Conservation (phyloP, 2,329 filamentous ascomycete genomes). For the Teratosphaeria zuluensis region DNA sequence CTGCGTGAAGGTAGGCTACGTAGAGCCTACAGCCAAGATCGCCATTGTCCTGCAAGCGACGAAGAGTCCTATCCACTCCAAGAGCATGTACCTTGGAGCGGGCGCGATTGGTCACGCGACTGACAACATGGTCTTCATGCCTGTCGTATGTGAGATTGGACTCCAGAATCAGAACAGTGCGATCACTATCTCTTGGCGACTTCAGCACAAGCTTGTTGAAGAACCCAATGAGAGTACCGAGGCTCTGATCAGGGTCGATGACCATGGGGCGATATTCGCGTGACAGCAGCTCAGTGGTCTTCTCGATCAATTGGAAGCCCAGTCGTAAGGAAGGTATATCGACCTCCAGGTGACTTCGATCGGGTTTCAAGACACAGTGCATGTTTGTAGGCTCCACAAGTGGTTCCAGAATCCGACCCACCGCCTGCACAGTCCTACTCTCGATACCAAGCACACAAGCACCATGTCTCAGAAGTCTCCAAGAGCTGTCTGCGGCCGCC, state of each 20-base stretch:
- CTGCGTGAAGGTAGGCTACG: slow-evolving; percentile 47
- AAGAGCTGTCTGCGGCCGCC: neutral
- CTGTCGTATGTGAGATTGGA: neutral
- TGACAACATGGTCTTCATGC: slow-evolving; percentile 28
- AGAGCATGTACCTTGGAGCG: slow-evolving; percentile 49
- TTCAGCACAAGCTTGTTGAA: slow-evolving; percentile 47
- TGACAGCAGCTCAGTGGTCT: slow-evolving; percentile 8
- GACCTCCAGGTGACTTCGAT: slow-evolving; percentile 6
- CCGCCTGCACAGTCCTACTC: slow-evolving; percentile 35
- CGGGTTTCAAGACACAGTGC: slow-evolving; percentile 6
- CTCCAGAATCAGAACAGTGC: slow-evolving; percentile 43
- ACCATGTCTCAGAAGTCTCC: slow-evolving; percentile 32
- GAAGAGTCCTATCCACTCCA: slow-evolving; percentile 43
- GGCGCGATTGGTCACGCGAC: slow-evolving; percentile 21
- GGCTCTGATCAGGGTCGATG: slow-evolving; percentile 46
- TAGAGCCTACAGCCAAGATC: slow-evolving; percentile 29
- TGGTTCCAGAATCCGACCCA: slow-evolving; percentile 38
- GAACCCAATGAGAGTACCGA: slow-evolving; percentile 52
- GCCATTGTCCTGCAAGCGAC: slow-evolving; percentile 47
- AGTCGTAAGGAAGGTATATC: slow-evolving; percentile 15
- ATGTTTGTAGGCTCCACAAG: slow-evolving; percentile 7
- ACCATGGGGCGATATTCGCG: slow-evolving; percentile 11
- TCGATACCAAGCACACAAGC: slow-evolving; percentile 7
- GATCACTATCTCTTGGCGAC: slow-evolving; percentile 24
- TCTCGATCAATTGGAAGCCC: slow-evolving; percentile 10